A percentile compares a stretch with the other conserved stretches of the same genome.
Evolutionary conservation across 805 yeast species (phyloP).

Genomic region (Saccharomycopsis lassenensis): DNA sequence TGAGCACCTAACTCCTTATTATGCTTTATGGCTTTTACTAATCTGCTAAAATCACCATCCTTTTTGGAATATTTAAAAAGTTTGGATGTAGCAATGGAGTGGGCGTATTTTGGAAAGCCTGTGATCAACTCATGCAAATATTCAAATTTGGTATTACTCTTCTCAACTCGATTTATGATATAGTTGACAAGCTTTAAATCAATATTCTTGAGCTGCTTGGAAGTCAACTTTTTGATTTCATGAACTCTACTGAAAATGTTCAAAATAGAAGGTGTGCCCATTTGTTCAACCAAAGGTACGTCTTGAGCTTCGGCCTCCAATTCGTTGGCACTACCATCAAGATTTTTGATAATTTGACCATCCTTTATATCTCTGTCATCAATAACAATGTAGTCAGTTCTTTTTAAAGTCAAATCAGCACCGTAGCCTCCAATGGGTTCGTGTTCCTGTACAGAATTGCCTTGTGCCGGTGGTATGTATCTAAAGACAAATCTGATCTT

Average conservation of each 20-base stretch:
- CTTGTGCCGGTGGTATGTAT: constrained; percentile 35
- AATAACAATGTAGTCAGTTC: constrained; percentile 55
- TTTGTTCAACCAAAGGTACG: too few relatives aligned
- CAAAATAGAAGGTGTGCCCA: constrained; percentile 9
- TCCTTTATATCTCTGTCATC: constrained; percentile 40
- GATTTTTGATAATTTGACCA: constrained; percentile 21
- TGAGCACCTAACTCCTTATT: constrained; percentile 31
- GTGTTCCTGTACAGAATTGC: constrained; percentile 14
- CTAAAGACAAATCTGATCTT: constrained; percentile 71
- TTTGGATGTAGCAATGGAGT: constrained; percentile 25
- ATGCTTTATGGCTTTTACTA: constrained; percentile 22
- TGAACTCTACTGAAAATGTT: constrained; percentile 20
- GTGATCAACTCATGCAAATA: constrained; percentile 30
- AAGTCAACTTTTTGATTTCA: constrained; percentile 25
- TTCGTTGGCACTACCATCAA: constrained; percentile 20
- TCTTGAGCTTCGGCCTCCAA: constrained; percentile 18
- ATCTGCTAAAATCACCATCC: constrained; percentile 18
- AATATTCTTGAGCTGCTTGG: constrained; percentile 27
- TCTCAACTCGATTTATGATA: constrained; percentile 13
- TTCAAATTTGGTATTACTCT: constrained; percentile 25
- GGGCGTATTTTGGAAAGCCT: constrained; percentile 47
- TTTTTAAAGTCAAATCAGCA: constrained; percentile 48
- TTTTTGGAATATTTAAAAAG: constrained; percentile 15
- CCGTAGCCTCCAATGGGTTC: constrained; percentile 52
- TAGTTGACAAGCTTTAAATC: constrained; percentile 32